Evolutionary conservation across 495 filamentous ascomycete genomes (phyloP), one percentile per base, ranked within the genome.

Genomic region (Cladorrhinum samala): DNA sequence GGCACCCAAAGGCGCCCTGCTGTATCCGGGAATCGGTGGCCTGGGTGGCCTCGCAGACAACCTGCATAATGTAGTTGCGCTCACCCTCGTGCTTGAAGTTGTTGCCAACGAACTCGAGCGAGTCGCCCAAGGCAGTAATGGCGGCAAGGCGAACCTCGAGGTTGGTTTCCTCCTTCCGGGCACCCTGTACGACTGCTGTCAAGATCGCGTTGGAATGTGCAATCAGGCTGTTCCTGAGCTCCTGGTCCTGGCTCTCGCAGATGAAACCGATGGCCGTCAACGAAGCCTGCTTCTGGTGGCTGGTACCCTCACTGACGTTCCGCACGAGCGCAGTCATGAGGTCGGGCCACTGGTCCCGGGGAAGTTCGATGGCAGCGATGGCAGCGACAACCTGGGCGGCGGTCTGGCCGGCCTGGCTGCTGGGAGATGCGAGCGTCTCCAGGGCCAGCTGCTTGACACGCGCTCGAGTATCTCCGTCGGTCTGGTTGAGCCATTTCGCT

Each of bases 31-130:
- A 79, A 70, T 98, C 92, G 2, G 82, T 72, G 54, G 89, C 88
- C 71, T 97, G 94, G 46, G 94, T 97, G 49, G 94, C 94, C 75
- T 98, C 93, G 72, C 93, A 98, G 62, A 98, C 87, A 58, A 98
- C 93, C 74, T 98, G 93, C 93, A 98, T 98, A 65, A 98, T 98
- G 75, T 97, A 97, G 74, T 98, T 97, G 36, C 93, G 83, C 75
- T 98, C 93, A 57, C 92, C 93, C 69, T 98, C 93, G 63, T 97
- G 95, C 66, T 96, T 93, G 70, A 98, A 97, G 72, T 98, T 98
- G 68, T 88, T 89, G 13, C 89, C 82, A 30, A 98, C 92, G 67
- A 98, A 98, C 69, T 98, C 93, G 20, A 97, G 83, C n/a, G 90
- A 95, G 66, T 98, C 94, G 61, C 90, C 88, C 14, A 98, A 84